Evolutionary conservation across 2,329 filamentous ascomycete genomes (phyloP).

Genomic region (Xylaria sp.): DNA sequence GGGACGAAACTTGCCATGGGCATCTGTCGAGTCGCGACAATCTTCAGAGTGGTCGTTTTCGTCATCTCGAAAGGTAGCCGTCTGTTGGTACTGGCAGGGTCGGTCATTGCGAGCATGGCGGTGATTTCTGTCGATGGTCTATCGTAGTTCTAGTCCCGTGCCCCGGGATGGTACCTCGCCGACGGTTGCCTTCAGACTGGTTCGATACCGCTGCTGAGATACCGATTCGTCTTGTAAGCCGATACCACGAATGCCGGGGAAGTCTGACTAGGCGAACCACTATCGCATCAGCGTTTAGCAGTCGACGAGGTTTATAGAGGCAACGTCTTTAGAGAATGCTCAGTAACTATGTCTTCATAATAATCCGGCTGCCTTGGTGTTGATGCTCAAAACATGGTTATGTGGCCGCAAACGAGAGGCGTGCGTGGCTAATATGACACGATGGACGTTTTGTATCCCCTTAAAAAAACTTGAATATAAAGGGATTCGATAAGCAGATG

Average conservation of each 20-base stretch:
- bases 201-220: background rate
- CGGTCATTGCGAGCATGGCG: background rate
- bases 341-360: background rate
- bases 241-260: too few species aligned
- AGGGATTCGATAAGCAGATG: background rate
- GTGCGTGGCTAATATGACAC: background rate
- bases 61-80: background rate
- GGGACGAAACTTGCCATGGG: background rate
- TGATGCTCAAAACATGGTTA: background rate
- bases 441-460: background rate
- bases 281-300: background rate
- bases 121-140: background rate
- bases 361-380: background rate
- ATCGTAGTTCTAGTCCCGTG: background rate
- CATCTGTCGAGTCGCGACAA: constrained; percentile 4
- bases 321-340: constrained; percentile 1
- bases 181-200: background rate
- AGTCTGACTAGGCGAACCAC: background rate
- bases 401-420: background rate
- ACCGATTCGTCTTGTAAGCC: background rate
- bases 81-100: background rate
- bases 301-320: background rate
- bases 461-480: background rate
- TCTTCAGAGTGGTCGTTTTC: background rate
- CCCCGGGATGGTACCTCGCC: background rate